Base-by-base conservation (phyloP, 495 filamentous ascomycete genomes). In the Aspergillus bridgeri region DNA sequence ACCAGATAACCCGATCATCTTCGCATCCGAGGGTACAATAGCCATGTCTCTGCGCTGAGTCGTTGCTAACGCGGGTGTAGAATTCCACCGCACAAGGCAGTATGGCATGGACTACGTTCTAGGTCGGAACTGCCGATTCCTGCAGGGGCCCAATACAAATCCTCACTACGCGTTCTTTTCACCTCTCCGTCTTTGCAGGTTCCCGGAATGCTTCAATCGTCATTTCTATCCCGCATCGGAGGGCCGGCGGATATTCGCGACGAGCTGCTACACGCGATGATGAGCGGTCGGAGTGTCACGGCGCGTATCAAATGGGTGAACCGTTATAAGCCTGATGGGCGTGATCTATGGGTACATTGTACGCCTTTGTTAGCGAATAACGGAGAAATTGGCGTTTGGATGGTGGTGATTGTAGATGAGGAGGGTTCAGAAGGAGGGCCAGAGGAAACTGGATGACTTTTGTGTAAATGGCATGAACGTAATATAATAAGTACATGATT, bases 1-100 rank as follows among this genome's bases (percentile, higher is more conserved):
- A 58, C 76, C 80, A 5, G 89, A 88, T 63, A 90, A 91, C 69
- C 89, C 88, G 1, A 86, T 93, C 55, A 81, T 92, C 3, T 91
- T 91, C 71, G 86, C 87, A 23, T 90, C 87, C 6, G 83, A 90
- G 78, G 87, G 87, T 89, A 73, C 27, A 74, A 70, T 5, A 38
- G 48, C 48, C 29, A 25, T 8, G 13, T 46, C 21, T 19, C 33
- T 27, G 9, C 22, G 29, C 11, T 5, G 17, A 2, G 5, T 22
- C 15, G 19, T n/a, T 8, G 23, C 45, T 54, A n/a, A 54, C 45
- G 8, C 19, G 15, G 3, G 17, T 5, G 0, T 42, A 83, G 83
- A 84, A 65, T 86, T 86, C 65, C 79, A 85, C 56, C 77, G 74
- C 23, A 84, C 81, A n/a, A 86, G 83, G 0, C 83, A 86, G 61